Percentiles rank a stretch among this genome's conserved stretches.
Evolutionary conservation across 352 stramenopile species (phyloP).

Genomic region (Globisporangium lucens): DNA sequence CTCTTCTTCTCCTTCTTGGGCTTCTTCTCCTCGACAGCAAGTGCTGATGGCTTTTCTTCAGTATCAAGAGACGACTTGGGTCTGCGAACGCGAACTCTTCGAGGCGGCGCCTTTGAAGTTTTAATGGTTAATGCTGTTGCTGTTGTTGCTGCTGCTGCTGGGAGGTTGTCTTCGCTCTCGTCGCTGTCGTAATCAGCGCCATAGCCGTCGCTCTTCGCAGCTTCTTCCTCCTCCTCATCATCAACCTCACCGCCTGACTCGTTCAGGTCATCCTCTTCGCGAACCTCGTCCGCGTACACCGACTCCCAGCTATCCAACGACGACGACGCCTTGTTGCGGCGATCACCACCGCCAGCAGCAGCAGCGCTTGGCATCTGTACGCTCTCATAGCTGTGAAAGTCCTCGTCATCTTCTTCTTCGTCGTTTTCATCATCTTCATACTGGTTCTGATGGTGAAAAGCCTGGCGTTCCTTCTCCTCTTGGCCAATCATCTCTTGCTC

Average conservation of each 20-base stretch:
- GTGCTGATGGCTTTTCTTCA: neutral
- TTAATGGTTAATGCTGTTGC: slow-evolving; percentile 13
- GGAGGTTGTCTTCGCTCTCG: slow-evolving; percentile 47
- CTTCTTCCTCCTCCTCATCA: slow-evolving; percentile 15
- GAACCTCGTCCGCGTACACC: slow-evolving; percentile 12
- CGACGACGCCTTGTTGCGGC: slow-evolving; percentile 10
- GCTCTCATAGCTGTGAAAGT: slow-evolving; percentile 14
- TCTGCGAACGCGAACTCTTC: slow-evolving; percentile 6
- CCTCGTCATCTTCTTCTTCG: slow-evolving; percentile 5
- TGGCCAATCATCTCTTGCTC: slow-evolving; percentile 18
- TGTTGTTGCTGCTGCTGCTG: neutral
- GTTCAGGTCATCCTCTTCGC: neutral
- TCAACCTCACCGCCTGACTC: slow-evolving; percentile 3
- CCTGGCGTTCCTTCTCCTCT: neutral
- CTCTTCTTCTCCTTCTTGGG: slow-evolving; percentile 11
- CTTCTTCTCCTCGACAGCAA: neutral
- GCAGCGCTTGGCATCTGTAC: slow-evolving; percentile 10
- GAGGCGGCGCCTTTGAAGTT: neutral
- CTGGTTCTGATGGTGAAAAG: slow-evolving; percentile 8
- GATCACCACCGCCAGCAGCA: slow-evolving; percentile 9
- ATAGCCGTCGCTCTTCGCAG: slow-evolving; percentile 46
- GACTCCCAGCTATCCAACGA: slow-evolving; percentile 35
- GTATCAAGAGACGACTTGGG: neutral
- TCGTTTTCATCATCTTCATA: slow-evolving; percentile 12
- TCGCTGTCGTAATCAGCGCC: slow-evolving; percentile 66